Evolutionary conservation across 345 rosid species (phyloP).

Genomic region (Ailanthus altissimus): DNA sequence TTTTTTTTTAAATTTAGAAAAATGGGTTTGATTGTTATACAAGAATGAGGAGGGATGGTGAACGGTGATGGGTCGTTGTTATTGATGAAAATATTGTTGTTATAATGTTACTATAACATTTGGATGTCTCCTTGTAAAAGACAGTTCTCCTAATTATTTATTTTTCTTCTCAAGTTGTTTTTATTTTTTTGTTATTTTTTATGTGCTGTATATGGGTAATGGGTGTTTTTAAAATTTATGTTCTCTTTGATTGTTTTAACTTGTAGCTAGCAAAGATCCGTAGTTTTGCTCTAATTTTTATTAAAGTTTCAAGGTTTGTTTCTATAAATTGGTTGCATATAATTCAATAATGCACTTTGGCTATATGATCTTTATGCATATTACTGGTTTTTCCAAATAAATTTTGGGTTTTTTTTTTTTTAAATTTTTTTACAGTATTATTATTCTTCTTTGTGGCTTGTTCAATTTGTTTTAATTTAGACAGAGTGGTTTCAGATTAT

Average conservation of each 20-base stretch:
- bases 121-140: conserved; percentile 20
- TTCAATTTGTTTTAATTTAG: not conserved
- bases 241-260: not conserved
- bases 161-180: not conserved
- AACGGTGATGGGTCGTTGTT: conserved; percentile 13
- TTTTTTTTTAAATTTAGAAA: not conserved
- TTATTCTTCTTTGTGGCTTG: not conserved
- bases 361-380: not conserved
- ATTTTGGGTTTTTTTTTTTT: not conserved
- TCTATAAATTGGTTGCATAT: not conserved
- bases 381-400: not conserved
- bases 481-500: not conserved
- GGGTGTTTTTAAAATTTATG: not conserved
- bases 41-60: not conserved
- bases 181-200: not conserved
- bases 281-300: not conserved
- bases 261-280: not conserved
- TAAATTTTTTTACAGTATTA: not conserved
- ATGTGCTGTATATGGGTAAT: not conserved
- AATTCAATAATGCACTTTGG: not conserved
- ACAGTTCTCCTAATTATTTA: conserved; percentile 8
- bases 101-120: not conserved
- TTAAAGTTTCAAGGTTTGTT: not conserved
- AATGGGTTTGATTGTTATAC: conserved; percentile 27
- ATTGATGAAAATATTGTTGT: conserved; percentile 23